phyloP scores from a whole-genome alignment of 257 asterid genomes.

The Asclepias syriaca region DNA sequence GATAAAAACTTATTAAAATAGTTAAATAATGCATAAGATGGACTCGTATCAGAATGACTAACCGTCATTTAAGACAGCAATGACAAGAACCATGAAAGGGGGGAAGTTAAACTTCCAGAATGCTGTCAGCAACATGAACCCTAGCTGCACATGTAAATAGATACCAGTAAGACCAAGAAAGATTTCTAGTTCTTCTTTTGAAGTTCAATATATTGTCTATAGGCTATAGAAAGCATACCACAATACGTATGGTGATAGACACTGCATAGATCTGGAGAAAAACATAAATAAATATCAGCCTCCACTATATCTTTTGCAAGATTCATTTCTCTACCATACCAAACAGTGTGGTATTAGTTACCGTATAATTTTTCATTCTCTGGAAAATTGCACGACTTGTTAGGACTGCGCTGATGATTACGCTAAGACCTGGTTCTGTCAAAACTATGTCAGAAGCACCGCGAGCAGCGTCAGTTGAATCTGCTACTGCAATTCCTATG shows the following conservation, averaged over 20 bases:
- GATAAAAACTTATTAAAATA: neutral
- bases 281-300: constrained; percentile 8
- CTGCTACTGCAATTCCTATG: constrained; percentile 41
- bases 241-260: constrained; percentile 38
- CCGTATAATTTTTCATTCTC: constrained; percentile 41
- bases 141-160: constrained; percentile 25
- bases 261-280: constrained; percentile 34
- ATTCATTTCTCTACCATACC: neutral
- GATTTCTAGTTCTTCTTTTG: neutral
- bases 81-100: constrained; percentile 40
- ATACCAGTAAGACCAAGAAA: neutral
- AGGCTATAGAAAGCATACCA: constrained; percentile 18
- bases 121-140: constrained; percentile 31
- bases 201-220: neutral
- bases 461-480: constrained; percentile 44
- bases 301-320: neutral
- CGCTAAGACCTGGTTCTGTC: constrained; percentile 40
- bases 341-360: neutral
- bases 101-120: constrained; percentile 38
- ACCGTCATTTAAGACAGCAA: constrained; percentile 37
- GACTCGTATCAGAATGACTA: neutral
- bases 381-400: constrained; percentile 41
- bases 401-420: constrained; percentile 37
- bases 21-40: neutral
- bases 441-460: constrained; percentile 39